A percentile compares a stretch with the other conserved stretches of the same genome.
Evolutionary conservation across 164 flowering plant genomes (phyloP).

Genomic region (Tinospora cordifolia): DNA sequence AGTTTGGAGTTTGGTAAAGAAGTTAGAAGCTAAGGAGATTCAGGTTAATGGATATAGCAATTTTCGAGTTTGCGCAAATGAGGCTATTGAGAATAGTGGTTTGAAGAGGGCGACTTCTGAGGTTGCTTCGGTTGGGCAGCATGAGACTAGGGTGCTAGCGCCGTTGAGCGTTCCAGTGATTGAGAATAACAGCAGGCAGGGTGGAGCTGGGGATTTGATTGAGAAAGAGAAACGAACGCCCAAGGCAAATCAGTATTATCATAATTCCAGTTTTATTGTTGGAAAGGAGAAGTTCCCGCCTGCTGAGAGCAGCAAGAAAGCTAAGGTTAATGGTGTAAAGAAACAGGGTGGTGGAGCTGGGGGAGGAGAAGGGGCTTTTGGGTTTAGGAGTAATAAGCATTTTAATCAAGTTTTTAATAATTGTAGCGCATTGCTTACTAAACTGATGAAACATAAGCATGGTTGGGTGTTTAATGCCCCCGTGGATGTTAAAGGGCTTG

Average conservation of each 20-base stretch:
- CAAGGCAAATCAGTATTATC: slow-evolving; percentile 64
- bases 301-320: slow-evolving; percentile 64
- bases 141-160: slow-evolving; percentile 32
- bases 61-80: slow-evolving; percentile 11
- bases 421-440: slow-evolving; percentile 41
- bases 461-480: slow-evolving; percentile 80
- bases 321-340: slow-evolving; percentile 46
- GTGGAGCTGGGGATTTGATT: slow-evolving; percentile 28
- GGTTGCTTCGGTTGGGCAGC: slow-evolving; percentile 33
- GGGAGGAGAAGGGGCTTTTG: slow-evolving; percentile 15
- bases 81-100: slow-evolving; percentile 13
- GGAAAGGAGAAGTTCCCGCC: slow-evolving; percentile 71
- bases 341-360: slow-evolving; percentile 35
- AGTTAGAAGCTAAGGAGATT: slow-evolving; percentile 23
- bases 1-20: slow-evolving; percentile 56
- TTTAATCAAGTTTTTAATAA: slow-evolving; percentile 29
- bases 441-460: slow-evolving; percentile 66
- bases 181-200: slow-evolving; percentile 38
- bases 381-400: slow-evolving; percentile 27
- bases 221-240: slow-evolving; percentile 88
- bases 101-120: slow-evolving; percentile 38
- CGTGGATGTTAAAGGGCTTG: slow-evolving; percentile 56
- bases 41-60: slow-evolving; percentile 14
- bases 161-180: slow-evolving; percentile 45
- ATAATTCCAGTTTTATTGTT: slow-evolving; percentile 59